A percentile compares a stretch with the other conserved stretches of the same genome.
These are phyloP conservation scores for Tremella fuciformis DNA, from an alignment of 768 basidiomycete genomes.

Conservation along the genomic window DNA sequence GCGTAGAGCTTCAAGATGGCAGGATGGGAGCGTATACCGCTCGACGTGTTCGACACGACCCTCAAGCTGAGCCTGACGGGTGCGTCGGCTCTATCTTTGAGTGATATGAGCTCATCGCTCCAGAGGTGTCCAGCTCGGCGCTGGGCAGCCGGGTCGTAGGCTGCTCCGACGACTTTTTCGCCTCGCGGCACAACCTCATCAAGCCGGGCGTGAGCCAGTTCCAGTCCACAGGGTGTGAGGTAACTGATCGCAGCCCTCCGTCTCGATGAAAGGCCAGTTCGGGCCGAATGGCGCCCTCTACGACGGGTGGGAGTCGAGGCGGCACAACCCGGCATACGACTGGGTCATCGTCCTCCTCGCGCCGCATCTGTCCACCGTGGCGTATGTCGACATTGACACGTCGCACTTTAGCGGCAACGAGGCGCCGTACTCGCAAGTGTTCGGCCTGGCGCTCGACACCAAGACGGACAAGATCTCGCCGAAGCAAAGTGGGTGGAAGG, in stretches of 20 bases:
- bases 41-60: constrained; percentile 5
- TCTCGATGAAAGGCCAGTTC: constrained; percentile 89
- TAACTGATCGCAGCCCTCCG: constrained; percentile 63
- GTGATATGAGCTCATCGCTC: neutral
- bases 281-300: constrained; percentile 92
- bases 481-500: constrained; percentile 59
- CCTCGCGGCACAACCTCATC: constrained; percentile 75
- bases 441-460: constrained; percentile 55
- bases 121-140: constrained; percentile 84
- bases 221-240: neutral
- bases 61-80: constrained; percentile 14
- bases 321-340: constrained; percentile 84
- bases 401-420: constrained; percentile 83
- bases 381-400: constrained; percentile 91
- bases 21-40: neutral
- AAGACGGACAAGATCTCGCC: constrained; percentile 14
- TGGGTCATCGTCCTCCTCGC: constrained; percentile 94
- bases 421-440: constrained; percentile 70
- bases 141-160: constrained; percentile 71
- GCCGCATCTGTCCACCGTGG: constrained; percentile 62
- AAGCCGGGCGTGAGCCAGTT: constrained; percentile 65
- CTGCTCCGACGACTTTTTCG: constrained; percentile 96
- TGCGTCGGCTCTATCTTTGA: neutral
- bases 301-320: constrained; percentile 88
- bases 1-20: too few relatives aligned